Evolutionary conservation across 2,329 filamentous ascomycete genomes (phyloP), one percentile per base, ranked within the genome.

Genomic region (Scleromitrula shiraiana): DNA sequence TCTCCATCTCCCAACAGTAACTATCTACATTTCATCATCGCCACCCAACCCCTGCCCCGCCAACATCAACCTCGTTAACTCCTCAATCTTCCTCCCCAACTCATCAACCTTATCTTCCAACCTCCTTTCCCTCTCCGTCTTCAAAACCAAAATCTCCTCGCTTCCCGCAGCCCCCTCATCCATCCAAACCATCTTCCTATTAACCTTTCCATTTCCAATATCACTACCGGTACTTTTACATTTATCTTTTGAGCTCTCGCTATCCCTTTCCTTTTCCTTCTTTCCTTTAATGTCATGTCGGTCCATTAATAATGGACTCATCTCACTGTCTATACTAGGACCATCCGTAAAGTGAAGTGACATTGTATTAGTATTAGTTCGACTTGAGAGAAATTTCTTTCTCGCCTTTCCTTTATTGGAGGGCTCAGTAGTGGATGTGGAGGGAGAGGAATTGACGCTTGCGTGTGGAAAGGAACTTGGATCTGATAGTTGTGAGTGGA

Each of bases 71-170:
- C 71, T 67, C 0, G 77, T 78, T 53, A 82, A 65, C 47, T 72
- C 72, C 54, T 80, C 76, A 56, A 83, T 78, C 68, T 80, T 81
- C 39, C 63, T 64, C 35, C 70, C 69, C 55, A 82, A 62, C 53
- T 81, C 77, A 4, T 66, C 63, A 46, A 82, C 71, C 52, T 74
- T 73, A 22, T 70, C 67, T 55, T 81, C 77, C 22, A 64, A 51
- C 9, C 45, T 55, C 7, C n/a, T 43, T 6, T 49, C 39, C 19
- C 39, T 43, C 23, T 42, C 46, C 9, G 17, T 44, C 14, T 3
- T 12, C 5, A n/a, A n/a, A n/a, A n/a, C 38, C 40, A 10, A 26
- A 19, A 26, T 37, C 39, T 20, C 36, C 12, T 24, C 19, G 10
- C 30, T 23, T 5, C 41, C 37, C 15, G 15, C 29, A 27, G 29